Evolutionary conservation across 2,329 filamentous ascomycete species (phyloP), one percentile per base, ranked within the genome.

Genomic region (Alternaria triticina): DNA sequence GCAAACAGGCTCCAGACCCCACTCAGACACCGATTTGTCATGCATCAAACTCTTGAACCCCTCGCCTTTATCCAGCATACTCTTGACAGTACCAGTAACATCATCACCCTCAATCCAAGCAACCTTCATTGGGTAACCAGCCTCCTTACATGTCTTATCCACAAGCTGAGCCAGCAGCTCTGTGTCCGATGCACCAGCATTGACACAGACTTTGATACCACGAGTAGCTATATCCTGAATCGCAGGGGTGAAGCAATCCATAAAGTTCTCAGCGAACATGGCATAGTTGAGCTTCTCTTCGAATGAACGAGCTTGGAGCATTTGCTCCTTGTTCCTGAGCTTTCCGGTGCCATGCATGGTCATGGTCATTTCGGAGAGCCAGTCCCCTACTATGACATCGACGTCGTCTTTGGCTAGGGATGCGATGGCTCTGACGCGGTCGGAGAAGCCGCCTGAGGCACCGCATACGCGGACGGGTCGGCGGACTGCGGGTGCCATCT

Each of bases 241-340:
- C 59, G 80, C 81, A 22, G 80, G 81, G 10, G 77, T 76, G 11
- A 82, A 80, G 27, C 83, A 82, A 69, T 86, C 82, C 43, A 87
- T 78, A 64, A 87, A 86, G 9, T 84, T 83, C 40, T 70, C 70
- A 12, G 70, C 73, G 49, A 73, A 74, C 72, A 73, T 72, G 57
- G 71, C 72, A 40, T 68, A 68, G 51, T 75, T 65, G 58, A 74
- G 59, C 61, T 71, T 74, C 47, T 74, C 70, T 15, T 71, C 84
- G 80, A 84, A 65, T 80, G 78, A 62, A 76, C 82, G 58, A 72
- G 78, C 62, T 79, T 79, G 54, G 71, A 83, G 9, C 82, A 71
- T 83, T 68, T 44, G 78, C 73, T 49, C 82, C 74, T 62, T 76
- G 67, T 73, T 80, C 71, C 60, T 67, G 46, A 71, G 65, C 54